phyloP scores from a whole-genome alignment of 495 filamentous ascomycete genomes.

The Penicillium taxi region DNA sequence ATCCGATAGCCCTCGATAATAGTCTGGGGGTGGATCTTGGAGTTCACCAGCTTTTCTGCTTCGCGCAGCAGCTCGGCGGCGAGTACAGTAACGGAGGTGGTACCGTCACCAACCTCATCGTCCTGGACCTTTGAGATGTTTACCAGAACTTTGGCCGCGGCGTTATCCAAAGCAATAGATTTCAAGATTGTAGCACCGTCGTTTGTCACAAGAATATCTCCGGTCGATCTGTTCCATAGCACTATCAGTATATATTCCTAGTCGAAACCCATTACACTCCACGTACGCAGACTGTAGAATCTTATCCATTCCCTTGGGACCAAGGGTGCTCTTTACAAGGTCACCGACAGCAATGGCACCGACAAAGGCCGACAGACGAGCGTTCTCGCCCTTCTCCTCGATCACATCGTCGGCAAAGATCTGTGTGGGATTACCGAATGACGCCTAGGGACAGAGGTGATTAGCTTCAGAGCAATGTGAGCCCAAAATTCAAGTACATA shows the following conservation, averaged over 20 bases:
- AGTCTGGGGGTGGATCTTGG: slow-evolving; percentile 98
- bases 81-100: slow-evolving; percentile 83
- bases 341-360: slow-evolving; percentile 97
- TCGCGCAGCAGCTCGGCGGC: slow-evolving; percentile 93
- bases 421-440: slow-evolving; percentile 80
- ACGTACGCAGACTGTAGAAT: slow-evolving; percentile 94
- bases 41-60: slow-evolving; percentile 91
- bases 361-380: slow-evolving; percentile 91
- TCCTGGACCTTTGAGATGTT: slow-evolving; percentile 99
- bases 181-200: slow-evolving; percentile 98
- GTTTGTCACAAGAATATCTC: slow-evolving; percentile 96
- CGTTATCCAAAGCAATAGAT: slow-evolving; percentile 97
- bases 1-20: slow-evolving; percentile 99
- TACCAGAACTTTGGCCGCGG: slow-evolving; percentile 86
- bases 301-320: slow-evolving; percentile 99
- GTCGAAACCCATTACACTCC: slow-evolving; percentile 9
- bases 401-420: slow-evolving; percentile 97
- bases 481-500: slow-evolving; percentile 17
- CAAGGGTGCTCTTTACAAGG: slow-evolving; percentile 91
- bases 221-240: slow-evolving; percentile 61
- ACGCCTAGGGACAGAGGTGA: slow-evolving; percentile 23
- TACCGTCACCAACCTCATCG: slow-evolving; percentile 96
- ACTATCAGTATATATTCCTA: slow-evolving; percentile 11
- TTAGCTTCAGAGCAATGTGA: too few relatives aligned
- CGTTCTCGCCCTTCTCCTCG: slow-evolving; percentile 99